phyloP scores from a whole-genome alignment of 148 eudicot species.

The Oxyria digyna region DNA sequence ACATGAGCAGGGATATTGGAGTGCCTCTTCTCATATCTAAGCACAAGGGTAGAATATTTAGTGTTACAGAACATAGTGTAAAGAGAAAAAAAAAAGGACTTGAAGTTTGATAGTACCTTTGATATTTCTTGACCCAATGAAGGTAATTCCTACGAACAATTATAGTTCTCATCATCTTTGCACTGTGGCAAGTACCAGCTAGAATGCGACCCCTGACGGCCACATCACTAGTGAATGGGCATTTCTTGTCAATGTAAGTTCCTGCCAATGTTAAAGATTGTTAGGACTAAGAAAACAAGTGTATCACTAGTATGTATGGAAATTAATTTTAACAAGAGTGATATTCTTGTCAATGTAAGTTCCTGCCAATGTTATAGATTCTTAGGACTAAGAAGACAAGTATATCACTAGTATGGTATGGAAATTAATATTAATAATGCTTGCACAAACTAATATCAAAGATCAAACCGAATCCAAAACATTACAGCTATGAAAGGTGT shows the following conservation, averaged over 20 bases:
- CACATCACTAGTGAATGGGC: slow-evolving; percentile 65
- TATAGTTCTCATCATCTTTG: slow-evolving; percentile 70
- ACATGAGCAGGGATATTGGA: slow-evolving; percentile 10
- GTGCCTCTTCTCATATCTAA: slow-evolving; percentile 6
- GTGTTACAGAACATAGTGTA: neutral
- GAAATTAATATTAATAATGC: no score
- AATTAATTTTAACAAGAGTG: no score
- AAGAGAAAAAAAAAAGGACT: neutral
- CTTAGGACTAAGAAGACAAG: no score
- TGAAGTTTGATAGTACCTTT: slow-evolving; percentile 20
- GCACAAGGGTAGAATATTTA: neutral
- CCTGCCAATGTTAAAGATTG: no score
- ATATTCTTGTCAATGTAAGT: slow-evolving; percentile 29
- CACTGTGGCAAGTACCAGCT: slow-evolving; percentile 75
- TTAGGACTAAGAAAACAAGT: no score
- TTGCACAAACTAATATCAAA: no score
- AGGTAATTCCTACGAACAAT: slow-evolving; percentile 61
- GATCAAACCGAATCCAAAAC: no score
- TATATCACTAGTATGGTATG: no score
- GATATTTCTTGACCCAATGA: slow-evolving; percentile 67
- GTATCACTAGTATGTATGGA: no score
- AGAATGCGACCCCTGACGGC: slow-evolving; percentile 70
- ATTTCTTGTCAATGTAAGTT: slow-evolving; percentile 32
- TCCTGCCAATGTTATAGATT: no score
- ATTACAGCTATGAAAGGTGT: no score